These are phyloP conservation scores for Sanghuangporus sanghuang DNA, from an alignment of 1,284 basidiomycete genomes.

Conservation along the genomic window DNA sequence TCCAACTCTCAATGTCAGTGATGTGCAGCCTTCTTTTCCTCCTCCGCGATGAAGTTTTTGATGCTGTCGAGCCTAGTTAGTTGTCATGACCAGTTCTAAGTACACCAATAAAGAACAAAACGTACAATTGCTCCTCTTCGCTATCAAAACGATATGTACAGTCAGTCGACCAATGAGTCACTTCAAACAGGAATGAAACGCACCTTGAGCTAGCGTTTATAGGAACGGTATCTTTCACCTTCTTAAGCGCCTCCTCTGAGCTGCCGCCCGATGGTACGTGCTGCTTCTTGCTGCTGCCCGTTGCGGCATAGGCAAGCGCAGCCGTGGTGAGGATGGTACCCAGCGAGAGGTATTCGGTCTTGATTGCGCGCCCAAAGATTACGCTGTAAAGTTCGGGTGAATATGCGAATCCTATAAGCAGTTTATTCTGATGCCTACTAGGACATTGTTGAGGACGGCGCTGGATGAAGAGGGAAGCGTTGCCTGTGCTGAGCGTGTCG, in stretches of 20 bases:
- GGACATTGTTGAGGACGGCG: conserved; percentile 1
- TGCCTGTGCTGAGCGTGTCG: no score
- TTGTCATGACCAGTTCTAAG: conserved; percentile 27
- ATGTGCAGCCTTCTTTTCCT: conserved; percentile 55
- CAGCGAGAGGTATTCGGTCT: conserved; percentile 72
- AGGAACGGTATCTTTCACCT: conserved; percentile 57
- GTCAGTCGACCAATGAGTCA: background rate
- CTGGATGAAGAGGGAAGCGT: background rate
- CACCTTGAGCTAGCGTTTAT: conserved; percentile 62
- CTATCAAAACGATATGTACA: conserved; percentile 28
- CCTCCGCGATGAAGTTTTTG: conserved; percentile 69
- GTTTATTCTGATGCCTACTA: background rate
- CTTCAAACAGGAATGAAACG: conserved; percentile 26
- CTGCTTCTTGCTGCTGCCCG: conserved; percentile 46
- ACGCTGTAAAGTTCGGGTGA: conserved; percentile 35
- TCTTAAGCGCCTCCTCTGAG: conserved; percentile 38
- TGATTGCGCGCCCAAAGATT: conserved; percentile 69
- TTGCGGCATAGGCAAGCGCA: conserved; percentile 44
- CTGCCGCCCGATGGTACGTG: conserved; percentile 29
- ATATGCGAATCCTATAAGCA: background rate
- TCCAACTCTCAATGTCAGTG: background rate
- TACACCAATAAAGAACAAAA: conserved; percentile 23
- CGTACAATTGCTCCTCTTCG: conserved; percentile 71
- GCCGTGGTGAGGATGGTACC: conserved; percentile 54
- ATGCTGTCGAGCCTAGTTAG: conserved; percentile 57